Evolutionary conservation across 371 early-diverging fungal genomes (phyloP), one percentile per base, ranked within the genome.

Genomic region (Parasitella parasitica): DNA sequence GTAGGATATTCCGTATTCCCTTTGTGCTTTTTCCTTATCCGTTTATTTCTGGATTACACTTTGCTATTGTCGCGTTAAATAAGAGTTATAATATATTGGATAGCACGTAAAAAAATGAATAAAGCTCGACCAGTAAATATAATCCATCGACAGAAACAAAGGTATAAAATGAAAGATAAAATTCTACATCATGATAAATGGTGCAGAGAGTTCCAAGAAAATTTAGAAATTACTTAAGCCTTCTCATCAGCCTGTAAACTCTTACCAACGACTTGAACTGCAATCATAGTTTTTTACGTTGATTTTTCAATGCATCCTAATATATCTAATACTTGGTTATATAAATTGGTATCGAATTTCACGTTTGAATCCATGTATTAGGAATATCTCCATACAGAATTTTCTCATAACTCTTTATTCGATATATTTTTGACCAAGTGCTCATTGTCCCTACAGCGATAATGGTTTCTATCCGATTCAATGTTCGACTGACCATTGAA

Each of bases 51-150:
- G n/a, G n/a, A n/a, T n/a, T n/a, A n/a, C n/a, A n/a, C n/a, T n/a
- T n/a, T n/a, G n/a, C n/a, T n/a, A n/a, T n/a, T n/a, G n/a, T n/a
- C n/a, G n/a, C n/a, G n/a, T n/a, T n/a, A n/a, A n/a, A n/a, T n/a
- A n/a, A n/a, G n/a, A n/a, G n/a, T n/a, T n/a, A n/a, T n/a, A n/a
- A n/a, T n/a, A n/a, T n/a, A n/a, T n/a, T n/a, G n/a, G n/a, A n/a
- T n/a, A n/a, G n/a, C n/a, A n/a, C n/a, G n/a, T n/a, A n/a, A n/a
- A n/a, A n/a, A n/a, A n/a, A n/a, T n/a, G n/a, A n/a, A n/a, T 63
- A 68, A 39, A 68, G 69, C 41, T 63, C 63, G 6, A 63, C 53
- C 69, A 68, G 56, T 27, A 60, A 63, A 53, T 69, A 43, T 35
- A 63, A 35, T 20, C 16, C 55, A 51, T 62, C 65, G 9, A 55